Conservation (phyloP, 495 filamentous ascomycete species). For the Tirmania nivea region DNA sequence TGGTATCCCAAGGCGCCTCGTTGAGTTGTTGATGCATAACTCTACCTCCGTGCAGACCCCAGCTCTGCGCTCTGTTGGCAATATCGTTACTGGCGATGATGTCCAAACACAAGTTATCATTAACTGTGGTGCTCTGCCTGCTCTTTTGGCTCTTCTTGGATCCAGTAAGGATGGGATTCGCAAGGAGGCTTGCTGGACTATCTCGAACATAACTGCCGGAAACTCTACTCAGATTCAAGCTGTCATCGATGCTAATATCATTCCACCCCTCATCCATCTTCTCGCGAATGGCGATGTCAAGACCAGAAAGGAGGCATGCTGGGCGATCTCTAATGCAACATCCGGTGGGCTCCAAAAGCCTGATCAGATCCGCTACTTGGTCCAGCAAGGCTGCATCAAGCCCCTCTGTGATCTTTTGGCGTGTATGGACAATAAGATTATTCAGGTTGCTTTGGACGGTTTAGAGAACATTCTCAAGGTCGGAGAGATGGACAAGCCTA, state of each 20-base stretch:
- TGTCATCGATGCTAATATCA: conserved; percentile 91
- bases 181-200: conserved; percentile 99
- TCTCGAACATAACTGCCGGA: conserved; percentile 95
- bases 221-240: conserved; percentile 96
- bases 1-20: conserved; percentile 86
- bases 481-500: conserved; percentile 93
- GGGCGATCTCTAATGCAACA: conserved; percentile 98
- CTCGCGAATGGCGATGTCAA: conserved; percentile 95
- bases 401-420: conserved; percentile 88
- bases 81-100: conserved; percentile 98
- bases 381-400: conserved; percentile 84
- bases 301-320: conserved; percentile 98
- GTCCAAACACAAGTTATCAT: conserved; percentile 99
- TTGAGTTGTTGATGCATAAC: conserved; percentile 96
- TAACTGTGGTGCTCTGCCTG: conserved; percentile 85
- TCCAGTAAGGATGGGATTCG: conserved; percentile 97
- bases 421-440: conserved; percentile 99
- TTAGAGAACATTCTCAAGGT: conserved; percentile 99
- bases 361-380: conserved; percentile 91
- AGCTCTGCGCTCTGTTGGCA: conserved; percentile 88
- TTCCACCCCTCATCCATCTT: conserved; percentile 86
- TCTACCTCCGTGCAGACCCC: conserved; percentile 98
- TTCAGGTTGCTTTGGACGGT: conserved; percentile 94
- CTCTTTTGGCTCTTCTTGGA: conserved; percentile 74
- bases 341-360: conserved; percentile 96